phyloP scores from a whole-genome alignment of 352 stramenopile species.

The Pythium brassicae region DNA sequence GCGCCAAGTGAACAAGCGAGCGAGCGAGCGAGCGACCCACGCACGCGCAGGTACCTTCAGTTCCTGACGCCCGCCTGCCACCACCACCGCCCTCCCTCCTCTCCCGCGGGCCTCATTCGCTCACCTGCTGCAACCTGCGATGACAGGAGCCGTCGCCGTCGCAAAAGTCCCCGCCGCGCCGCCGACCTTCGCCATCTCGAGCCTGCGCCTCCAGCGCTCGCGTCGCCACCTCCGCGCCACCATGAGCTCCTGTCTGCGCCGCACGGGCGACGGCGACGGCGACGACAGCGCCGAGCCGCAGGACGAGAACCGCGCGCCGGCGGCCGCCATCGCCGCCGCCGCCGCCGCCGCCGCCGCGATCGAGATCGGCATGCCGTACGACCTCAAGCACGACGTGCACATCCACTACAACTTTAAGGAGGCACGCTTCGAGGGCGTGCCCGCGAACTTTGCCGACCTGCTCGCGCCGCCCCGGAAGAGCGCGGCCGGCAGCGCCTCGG shows the following conservation, averaged over 20 bases:
- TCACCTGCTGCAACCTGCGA: too few relatives aligned
- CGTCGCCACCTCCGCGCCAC: slow-evolving; percentile 8
- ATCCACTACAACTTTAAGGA: slow-evolving; percentile 86
- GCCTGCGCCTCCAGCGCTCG: not conserved
- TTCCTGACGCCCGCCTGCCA: too few relatives aligned
- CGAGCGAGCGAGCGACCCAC: too few relatives aligned
- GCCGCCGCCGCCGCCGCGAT: not conserved
- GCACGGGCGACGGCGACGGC: not conserved
- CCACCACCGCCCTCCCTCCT: too few relatives aligned
- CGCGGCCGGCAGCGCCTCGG: not conserved
- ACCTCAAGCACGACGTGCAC: slow-evolving; percentile 78
- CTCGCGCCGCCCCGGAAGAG: slow-evolving; percentile 22
- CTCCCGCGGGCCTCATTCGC: too few relatives aligned
- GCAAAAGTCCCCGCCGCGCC: too few relatives aligned
- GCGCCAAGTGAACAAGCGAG: too few relatives aligned
- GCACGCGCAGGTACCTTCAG: too few relatives aligned
- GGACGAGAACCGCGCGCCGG: slow-evolving; percentile 25
- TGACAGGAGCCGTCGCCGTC: too few relatives aligned
- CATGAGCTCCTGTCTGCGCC: slow-evolving; percentile 34
- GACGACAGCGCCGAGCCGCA: slow-evolving; percentile 4
- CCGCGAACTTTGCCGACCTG: slow-evolving; percentile 76
- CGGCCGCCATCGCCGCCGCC: slow-evolving; percentile 4
- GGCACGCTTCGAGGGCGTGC: slow-evolving; percentile 82
- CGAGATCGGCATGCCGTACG: slow-evolving; percentile 75
- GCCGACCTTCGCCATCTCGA: not conserved